Percentiles rank a stretch among this genome's conserved stretches.
These are phyloP conservation scores for Boletellus sp. DNA, from an alignment of 1,284 basidiomycete genomes.

Conservation along the genomic window DNA sequence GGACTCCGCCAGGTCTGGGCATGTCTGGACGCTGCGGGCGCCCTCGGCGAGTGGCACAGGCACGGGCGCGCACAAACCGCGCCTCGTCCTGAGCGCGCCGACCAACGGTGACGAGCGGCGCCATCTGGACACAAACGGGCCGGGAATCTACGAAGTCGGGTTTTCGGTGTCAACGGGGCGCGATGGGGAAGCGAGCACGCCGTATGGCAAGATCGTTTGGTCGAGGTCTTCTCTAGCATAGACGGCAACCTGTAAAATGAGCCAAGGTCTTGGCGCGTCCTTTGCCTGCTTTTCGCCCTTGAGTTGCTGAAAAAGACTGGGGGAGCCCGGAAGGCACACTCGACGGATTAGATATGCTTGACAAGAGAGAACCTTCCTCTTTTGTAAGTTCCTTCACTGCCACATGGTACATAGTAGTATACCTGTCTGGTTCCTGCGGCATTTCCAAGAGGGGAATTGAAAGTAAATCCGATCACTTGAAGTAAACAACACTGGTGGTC, in stretches of 20 bases:
- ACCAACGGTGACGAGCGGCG: constrained; percentile 33
- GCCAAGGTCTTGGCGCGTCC: no score
- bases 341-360: no score
- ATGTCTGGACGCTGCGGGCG: constrained; percentile 40
- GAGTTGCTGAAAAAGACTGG: no score
- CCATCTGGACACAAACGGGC: constrained; percentile 34
- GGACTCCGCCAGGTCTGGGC: constrained; percentile 2
- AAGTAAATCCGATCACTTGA: no score
- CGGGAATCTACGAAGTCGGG: constrained; percentile 49
- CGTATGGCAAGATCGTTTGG: constrained; percentile 48
- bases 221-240: constrained; percentile 2
- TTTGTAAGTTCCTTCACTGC: no score
- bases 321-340: no score
- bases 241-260: no score
- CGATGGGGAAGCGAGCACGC: constrained; percentile 34
- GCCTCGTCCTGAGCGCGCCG: constrained; percentile 39
- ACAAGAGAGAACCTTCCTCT: no score
- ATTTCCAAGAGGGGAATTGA: no score
- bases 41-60: not conserved
- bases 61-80: constrained; percentile 11
- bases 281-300: not conserved
- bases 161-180: constrained; percentile 38
- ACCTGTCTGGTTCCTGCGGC: no score
- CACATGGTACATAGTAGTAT: no score
- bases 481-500: no score